Evolutionary conservation across 129 eudicot genomes (phyloP).

Genomic region (Flaveria ramosissima): DNA sequence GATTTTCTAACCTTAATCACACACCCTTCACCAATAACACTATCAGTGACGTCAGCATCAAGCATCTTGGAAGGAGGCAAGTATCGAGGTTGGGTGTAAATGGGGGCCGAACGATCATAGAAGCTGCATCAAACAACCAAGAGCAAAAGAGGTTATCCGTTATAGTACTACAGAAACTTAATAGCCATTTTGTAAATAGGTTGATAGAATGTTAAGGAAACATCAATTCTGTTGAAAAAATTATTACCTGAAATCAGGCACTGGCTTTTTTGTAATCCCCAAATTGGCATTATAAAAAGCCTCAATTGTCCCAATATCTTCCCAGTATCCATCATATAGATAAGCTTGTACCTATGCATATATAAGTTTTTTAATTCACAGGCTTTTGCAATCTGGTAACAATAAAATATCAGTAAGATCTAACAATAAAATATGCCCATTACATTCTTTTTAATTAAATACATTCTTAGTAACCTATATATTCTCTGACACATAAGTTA

Average conservation of each 20-base stretch:
- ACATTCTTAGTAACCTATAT: constrained; percentile 2
- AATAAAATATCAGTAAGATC: neutral
- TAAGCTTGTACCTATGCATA: constrained; percentile 83
- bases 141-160: neutral
- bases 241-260: constrained; percentile 85
- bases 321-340: constrained; percentile 96
- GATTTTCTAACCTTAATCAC: constrained; percentile 71
- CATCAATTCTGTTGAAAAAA: neutral
- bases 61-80: constrained; percentile 99
- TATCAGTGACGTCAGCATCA: constrained; percentile 97
- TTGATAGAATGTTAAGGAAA: constrained; percentile 17
- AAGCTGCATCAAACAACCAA: constrained; percentile 57
- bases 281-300: constrained; percentile 91
- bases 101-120: constrained; percentile 94
- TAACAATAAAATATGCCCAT: constrained; percentile 8
- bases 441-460: neutral
- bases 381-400: constrained; percentile 6
- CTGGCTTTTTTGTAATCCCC: constrained; percentile 92
- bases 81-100: constrained; percentile 96
- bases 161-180: constrained; percentile 1
- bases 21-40: constrained; percentile 97
- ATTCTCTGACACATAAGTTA: constrained; percentile 28
- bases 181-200: neutral
- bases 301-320: constrained; percentile 96
- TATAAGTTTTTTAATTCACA: constrained; percentile 8